phyloP scores from a whole-genome alignment of 768 basidiomycete species.

The Tricholoma matsutake region DNA sequence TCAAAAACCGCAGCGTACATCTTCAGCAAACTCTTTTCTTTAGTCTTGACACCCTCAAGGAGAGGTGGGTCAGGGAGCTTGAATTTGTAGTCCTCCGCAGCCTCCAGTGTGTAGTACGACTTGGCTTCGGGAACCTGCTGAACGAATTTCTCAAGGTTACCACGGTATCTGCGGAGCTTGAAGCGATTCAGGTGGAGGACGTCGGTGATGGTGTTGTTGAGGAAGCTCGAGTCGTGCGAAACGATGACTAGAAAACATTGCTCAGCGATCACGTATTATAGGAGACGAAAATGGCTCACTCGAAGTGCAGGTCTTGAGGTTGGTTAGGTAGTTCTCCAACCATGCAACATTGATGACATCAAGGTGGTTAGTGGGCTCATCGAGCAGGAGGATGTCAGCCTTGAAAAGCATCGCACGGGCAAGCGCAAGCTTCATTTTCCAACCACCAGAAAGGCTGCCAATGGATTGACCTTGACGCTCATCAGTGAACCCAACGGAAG shows the following conservation, averaged over 20 bases:
- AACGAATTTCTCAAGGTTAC: constrained; percentile 94
- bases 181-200: constrained; percentile 98
- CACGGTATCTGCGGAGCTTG: constrained; percentile 93
- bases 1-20: constrained; percentile 46
- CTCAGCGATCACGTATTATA: constrained; percentile 6
- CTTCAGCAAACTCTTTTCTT: constrained; percentile 95
- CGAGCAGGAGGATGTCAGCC: constrained; percentile 94
- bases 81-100: constrained; percentile 96
- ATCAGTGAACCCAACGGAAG: constrained; percentile 88
- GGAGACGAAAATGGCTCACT: constrained; percentile 44
- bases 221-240: constrained; percentile 96
- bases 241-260: constrained; percentile 71
- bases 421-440: constrained; percentile 99
- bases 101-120: constrained; percentile 96
- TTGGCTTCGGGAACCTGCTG: constrained; percentile 94
- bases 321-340: constrained; percentile 91
- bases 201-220: constrained; percentile 98
- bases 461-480: constrained; percentile 85
- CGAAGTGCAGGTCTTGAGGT: constrained; percentile 88
- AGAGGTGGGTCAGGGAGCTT: constrained; percentile 96
- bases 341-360: constrained; percentile 97
- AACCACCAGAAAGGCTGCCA: constrained; percentile 93
- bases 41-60: constrained; percentile 99
- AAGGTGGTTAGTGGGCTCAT: constrained; percentile 96
- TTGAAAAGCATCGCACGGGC: constrained; percentile 98